Percentiles rank a stretch among this genome's conserved stretches.
phyloP scores from a whole-genome alignment of 352 stramenopile species.

The Pythium vanterpoolii region DNA sequence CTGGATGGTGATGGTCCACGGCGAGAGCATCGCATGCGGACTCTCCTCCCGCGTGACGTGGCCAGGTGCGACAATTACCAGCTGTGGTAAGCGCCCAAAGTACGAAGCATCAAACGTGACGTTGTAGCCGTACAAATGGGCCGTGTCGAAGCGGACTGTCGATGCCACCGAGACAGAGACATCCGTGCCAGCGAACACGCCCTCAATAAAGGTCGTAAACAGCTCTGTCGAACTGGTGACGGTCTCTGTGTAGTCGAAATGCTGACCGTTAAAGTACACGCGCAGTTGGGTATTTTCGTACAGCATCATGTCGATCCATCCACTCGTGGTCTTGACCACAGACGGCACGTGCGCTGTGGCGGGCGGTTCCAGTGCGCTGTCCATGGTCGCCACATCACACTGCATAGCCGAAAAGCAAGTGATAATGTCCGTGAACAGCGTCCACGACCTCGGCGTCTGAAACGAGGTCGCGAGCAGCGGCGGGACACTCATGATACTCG shows the following conservation, averaged over 20 bases:
- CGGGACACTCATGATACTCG: neutral
- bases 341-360: conserved; percentile 20
- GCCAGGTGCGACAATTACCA: neutral
- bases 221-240: neutral
- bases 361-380: conserved; percentile 7
- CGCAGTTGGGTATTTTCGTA: neutral
- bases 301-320: no score
- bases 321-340: neutral
- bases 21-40: neutral
- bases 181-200: neutral
- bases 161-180: neutral
- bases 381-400: conserved; percentile 22
- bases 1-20: conserved; percentile 2
- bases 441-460: neutral
- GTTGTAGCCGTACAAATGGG: conserved; percentile 3
- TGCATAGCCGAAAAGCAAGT: neutral
- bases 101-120: conserved; percentile 12
- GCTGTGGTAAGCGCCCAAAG: conserved; percentile 9
- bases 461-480: neutral
- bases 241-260: conserved; percentile 1
- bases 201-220: neutral
- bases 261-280: conserved; percentile 5
- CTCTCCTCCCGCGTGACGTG: neutral
- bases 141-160: no score
- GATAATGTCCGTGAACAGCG: conserved; percentile 10